These are phyloP conservation scores for Rhizopogon rudus DNA, from an alignment of 768 basidiomycete genomes.

Conservation along the genomic window DNA sequence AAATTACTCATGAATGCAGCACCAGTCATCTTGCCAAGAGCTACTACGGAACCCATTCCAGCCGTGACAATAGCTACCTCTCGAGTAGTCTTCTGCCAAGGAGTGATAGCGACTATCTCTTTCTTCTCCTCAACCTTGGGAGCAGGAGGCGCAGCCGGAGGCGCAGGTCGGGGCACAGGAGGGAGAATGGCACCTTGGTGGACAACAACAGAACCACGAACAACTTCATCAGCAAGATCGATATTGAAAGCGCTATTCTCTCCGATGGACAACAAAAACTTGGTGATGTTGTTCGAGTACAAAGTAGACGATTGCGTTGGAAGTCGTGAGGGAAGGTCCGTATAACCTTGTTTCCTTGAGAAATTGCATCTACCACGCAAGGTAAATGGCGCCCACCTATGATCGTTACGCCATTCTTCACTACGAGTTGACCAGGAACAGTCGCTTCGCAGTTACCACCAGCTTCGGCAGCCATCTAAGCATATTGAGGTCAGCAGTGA, in stretches of 20 bases:
- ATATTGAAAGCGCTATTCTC: slow-evolving; percentile 57
- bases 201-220: slow-evolving; percentile 73
- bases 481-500: slow-evolving; percentile 8
- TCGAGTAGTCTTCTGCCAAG: slow-evolving; percentile 76
- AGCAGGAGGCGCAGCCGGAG: slow-evolving; percentile 51
- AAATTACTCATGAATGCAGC: slow-evolving; percentile 85
- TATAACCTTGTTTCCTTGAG: slow-evolving; percentile 49
- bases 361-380: neutral
- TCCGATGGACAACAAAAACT: slow-evolving; percentile 80
- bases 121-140: slow-evolving; percentile 42
- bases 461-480: slow-evolving; percentile 64
- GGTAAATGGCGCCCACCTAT: slow-evolving; percentile 45
- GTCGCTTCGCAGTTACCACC: slow-evolving; percentile 90
- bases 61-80: slow-evolving; percentile 72
- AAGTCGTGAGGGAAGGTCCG: slow-evolving; percentile 81
- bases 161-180: slow-evolving; percentile 63
- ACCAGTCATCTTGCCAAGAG: slow-evolving; percentile 74
- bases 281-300: slow-evolving; percentile 89
- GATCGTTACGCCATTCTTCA: slow-evolving; percentile 74
- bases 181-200: slow-evolving; percentile 63
- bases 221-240: slow-evolving; percentile 79
- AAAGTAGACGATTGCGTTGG: slow-evolving; percentile 87
- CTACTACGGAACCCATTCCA: slow-evolving; percentile 70
- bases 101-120: slow-evolving; percentile 58
- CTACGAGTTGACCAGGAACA: slow-evolving; percentile 64